Conservation (phyloP, 805 yeast species). For the Zygosaccharomyces kombuchaensis region DNA sequence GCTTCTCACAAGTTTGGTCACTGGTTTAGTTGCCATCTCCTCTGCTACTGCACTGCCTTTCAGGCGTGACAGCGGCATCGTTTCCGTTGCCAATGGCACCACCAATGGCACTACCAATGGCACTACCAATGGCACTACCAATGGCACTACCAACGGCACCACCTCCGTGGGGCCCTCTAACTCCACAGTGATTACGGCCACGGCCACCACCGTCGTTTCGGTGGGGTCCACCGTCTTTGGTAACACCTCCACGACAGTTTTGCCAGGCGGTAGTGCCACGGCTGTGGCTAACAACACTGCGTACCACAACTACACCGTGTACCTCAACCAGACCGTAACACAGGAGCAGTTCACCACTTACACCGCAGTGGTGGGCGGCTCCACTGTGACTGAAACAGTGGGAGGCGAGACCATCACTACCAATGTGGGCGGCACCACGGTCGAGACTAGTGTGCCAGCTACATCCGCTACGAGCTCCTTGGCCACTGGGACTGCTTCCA, state of each 20-base stretch:
- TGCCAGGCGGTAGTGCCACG: constrained; percentile 2
- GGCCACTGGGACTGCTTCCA: constrained; percentile 4
- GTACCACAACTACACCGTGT: constrained; percentile 1
- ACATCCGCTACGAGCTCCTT: not conserved
- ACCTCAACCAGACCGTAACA: not conserved
- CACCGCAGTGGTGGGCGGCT: constrained; percentile 3
- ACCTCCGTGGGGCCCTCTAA: not conserved
- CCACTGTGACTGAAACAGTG: not conserved
- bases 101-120: not conserved
- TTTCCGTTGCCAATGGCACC: too few species aligned
- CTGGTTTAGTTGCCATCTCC: not conserved
- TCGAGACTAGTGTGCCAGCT: not conserved
- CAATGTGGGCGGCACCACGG: constrained; percentile 1
- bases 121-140: not conserved
- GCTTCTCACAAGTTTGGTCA: not conserved
- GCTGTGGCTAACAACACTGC: not conserved
- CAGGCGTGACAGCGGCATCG: not conserved
- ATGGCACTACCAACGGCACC: not conserved
- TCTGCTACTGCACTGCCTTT: constrained; percentile 1
- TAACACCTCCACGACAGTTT: not conserved
- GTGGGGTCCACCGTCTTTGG: not conserved
- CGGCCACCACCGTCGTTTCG: not conserved
- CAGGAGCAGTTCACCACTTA: not conserved
- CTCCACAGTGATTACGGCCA: not conserved
- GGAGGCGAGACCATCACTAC: constrained; percentile 1